phyloP scores from a whole-genome alignment of 495 filamentous ascomycete species.

The Tuber brumale region DNA sequence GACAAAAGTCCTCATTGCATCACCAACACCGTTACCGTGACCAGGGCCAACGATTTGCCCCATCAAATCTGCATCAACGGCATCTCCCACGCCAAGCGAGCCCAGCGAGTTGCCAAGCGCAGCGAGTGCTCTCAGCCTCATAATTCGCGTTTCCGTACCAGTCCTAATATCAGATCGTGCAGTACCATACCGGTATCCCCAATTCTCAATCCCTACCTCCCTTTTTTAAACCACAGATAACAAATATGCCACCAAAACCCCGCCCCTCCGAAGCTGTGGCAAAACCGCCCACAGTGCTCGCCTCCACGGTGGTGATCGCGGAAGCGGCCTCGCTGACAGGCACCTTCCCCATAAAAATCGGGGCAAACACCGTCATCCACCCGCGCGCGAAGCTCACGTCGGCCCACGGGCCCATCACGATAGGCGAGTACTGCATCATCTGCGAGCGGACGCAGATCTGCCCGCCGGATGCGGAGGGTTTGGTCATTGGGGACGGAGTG shows the following conservation, averaged over 20 bases:
- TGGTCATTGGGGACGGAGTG: constrained; percentile 51
- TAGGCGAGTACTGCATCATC: constrained; percentile 69
- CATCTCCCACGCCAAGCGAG: not conserved
- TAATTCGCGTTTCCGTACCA: not conserved
- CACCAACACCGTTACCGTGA: too few species aligned
- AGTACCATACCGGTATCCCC: not conserved
- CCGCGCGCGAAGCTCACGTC: constrained; percentile 68
- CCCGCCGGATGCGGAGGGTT: constrained; percentile 43
- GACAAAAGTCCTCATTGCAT: too few species aligned
- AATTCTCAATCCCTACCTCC: not conserved
- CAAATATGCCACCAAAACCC: constrained; percentile 34
- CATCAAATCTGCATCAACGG: not conserved
- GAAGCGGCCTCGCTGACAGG: constrained; percentile 69
- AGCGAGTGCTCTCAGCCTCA: not conserved
- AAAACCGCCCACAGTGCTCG: constrained; percentile 63
- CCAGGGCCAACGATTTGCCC: too few species aligned
- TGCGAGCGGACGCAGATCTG: constrained; percentile 65
- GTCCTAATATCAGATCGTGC: not conserved
- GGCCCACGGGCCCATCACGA: constrained; percentile 59
- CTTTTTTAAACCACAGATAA: not conserved
- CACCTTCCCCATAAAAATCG: constrained; percentile 63
- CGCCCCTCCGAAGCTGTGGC: constrained; percentile 45
- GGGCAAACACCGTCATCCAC: constrained; percentile 69
- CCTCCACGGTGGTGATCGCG: constrained; percentile 64
- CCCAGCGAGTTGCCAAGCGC: not conserved